A percentile compares a stretch with the other conserved stretches of the same genome.
phyloP scores from a whole-genome alignment of 257 asterid genomes.

The Solanum piurae region DNA sequence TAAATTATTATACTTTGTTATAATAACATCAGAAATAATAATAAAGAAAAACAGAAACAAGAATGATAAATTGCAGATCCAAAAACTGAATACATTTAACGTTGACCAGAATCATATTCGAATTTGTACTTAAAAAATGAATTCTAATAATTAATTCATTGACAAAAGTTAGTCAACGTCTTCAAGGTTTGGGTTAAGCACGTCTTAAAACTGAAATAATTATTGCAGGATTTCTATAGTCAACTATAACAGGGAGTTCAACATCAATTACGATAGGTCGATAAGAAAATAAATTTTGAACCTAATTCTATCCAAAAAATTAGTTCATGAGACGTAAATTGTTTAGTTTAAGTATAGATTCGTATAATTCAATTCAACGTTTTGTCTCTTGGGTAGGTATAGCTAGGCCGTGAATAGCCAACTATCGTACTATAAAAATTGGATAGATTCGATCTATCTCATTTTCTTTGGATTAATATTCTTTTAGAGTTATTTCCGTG shows the following conservation, averaged over 20 bases:
- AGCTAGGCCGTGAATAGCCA: too few species aligned
- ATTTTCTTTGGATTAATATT: not conserved
- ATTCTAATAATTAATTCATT: not conserved
- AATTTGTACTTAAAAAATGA: not conserved
- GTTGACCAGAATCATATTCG: not conserved
- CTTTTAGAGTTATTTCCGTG: not conserved
- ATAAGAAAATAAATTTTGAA: not conserved
- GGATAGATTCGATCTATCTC: too few species aligned
- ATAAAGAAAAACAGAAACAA: not conserved
- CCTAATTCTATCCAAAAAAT: accelerated
- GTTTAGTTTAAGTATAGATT: not conserved
- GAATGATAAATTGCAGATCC: not conserved
- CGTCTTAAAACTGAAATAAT: not conserved
- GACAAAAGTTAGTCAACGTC: not conserved
- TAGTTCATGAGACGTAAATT: not conserved
- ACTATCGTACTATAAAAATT: too few species aligned
- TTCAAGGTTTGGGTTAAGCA: not conserved
- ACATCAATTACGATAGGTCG: too few species aligned
- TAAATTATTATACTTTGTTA: not conserved
- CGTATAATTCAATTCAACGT: not conserved
- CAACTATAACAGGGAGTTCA: not conserved
- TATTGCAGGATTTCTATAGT: not conserved
- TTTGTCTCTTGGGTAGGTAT: too few species aligned
- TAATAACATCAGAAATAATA: not conserved
- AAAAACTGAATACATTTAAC: not conserved